Evolutionary conservation across 441 rosid species (phyloP).

Genomic region (Euphorbia celastroides): DNA sequence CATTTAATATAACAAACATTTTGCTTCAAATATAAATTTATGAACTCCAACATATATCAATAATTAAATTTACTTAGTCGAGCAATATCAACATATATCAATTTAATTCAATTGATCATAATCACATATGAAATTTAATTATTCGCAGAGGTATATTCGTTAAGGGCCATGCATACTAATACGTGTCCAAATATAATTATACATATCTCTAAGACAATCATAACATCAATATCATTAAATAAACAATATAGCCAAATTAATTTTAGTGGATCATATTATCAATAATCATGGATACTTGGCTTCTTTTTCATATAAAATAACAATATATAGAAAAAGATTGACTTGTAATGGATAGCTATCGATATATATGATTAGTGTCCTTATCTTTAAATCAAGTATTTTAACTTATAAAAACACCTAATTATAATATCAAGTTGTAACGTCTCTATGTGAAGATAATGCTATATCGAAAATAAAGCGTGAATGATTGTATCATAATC

Average conservation of each 20-base stretch:
- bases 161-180: neutral
- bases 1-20: too few species aligned
- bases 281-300: neutral
- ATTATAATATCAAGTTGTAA: too few species aligned
- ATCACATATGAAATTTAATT: too few species aligned
- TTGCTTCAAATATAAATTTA: too few species aligned
- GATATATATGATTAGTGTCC: neutral
- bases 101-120: too few species aligned
- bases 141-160: too few species aligned
- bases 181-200: neutral
- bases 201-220: neutral
- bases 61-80: too few species aligned
- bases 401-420: neutral
- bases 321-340: neutral
- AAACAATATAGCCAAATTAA: neutral
- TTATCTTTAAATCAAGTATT: neutral
- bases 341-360: conserved; percentile 1
- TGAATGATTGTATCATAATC: too few species aligned
- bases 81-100: too few species aligned
- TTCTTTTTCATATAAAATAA: neutral
- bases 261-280: neutral
- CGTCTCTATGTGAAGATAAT: too few species aligned
- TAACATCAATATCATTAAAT: neutral
- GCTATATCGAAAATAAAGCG: too few species aligned
- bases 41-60: too few species aligned